Percentiles rank a stretch among this genome's conserved stretches.
Conservation (phyloP, 164 flowering plant genomes). For the Litsea cubeba region DNA sequence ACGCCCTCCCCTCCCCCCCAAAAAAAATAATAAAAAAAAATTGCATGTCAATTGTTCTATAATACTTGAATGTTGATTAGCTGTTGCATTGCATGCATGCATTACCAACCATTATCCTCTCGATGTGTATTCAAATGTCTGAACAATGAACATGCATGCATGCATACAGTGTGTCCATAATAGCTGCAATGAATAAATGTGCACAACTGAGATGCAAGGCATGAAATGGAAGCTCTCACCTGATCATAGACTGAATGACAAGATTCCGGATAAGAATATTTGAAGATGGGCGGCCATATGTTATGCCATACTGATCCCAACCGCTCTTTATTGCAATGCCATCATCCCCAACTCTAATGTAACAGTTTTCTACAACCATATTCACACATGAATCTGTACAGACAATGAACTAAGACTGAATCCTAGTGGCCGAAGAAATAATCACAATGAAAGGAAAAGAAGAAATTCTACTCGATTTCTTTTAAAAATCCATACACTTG, state of each 20-base stretch:
- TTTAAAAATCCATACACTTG: background rate
- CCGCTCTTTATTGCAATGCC: slow-evolving; percentile 97
- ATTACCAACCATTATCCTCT: background rate
- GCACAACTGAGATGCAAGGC: background rate
- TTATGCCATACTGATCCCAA: slow-evolving; percentile 97
- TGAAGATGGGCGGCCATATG: slow-evolving; percentile 71
- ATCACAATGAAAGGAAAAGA: background rate
- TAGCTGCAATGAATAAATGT: background rate
- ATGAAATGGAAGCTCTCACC: slow-evolving; percentile 36
- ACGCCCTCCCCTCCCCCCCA: too few species aligned
- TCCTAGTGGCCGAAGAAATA: too few species aligned
- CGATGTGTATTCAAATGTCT: background rate
- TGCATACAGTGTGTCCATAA: background rate
- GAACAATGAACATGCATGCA: too few species aligned
- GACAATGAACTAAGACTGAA: background rate
- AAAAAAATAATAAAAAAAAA: too few species aligned
- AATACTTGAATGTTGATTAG: background rate
- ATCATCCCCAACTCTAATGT: slow-evolving; percentile 97
- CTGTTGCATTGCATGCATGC: background rate
- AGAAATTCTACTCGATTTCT: background rate
- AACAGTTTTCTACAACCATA: slow-evolving; percentile 85
- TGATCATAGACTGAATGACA: slow-evolving; percentile 80
- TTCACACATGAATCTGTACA: slow-evolving; percentile 89
- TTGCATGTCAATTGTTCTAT: too few species aligned
- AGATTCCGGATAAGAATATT: slow-evolving; percentile 84